Evolutionary conservation across 2,329 filamentous ascomycete genomes (phyloP).

Genomic region (Aspergillus tubingensis): DNA sequence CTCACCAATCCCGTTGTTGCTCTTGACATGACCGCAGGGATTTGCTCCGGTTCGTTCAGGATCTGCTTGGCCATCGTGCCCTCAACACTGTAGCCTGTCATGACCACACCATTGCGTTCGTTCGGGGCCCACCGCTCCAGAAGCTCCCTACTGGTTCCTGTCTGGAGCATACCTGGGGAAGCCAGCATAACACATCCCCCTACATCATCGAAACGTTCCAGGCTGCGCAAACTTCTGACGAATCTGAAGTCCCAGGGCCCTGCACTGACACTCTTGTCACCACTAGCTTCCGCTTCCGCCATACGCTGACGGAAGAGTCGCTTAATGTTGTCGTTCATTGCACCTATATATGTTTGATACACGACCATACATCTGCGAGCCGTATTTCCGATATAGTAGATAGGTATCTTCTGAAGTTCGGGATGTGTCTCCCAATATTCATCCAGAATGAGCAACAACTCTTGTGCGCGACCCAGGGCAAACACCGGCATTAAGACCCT

Average conservation of each 20-base stretch:
- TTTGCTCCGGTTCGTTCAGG: slow-evolving; percentile 90
- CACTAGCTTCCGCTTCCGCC: slow-evolving; percentile 81
- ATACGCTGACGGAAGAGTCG: slow-evolving; percentile 89
- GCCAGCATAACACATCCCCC: slow-evolving; percentile 97
- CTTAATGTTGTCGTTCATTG: slow-evolving; percentile 99
- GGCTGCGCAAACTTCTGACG: slow-evolving; percentile 84
- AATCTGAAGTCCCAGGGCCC: slow-evolving; percentile 97
- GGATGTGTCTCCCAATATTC: slow-evolving; percentile 93
- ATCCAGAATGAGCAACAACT: slow-evolving; percentile 89
- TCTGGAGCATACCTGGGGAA: slow-evolving; percentile 97
- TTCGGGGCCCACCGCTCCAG: slow-evolving; percentile 95
- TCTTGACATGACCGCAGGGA: slow-evolving; percentile 88
- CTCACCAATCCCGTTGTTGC: slow-evolving; percentile 54
- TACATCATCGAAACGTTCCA: slow-evolving; percentile 94
- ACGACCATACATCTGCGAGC: slow-evolving; percentile 97
- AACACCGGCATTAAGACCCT: slow-evolving; percentile 94
- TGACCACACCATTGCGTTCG: slow-evolving; percentile 95
- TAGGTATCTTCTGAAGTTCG: slow-evolving; percentile 86
- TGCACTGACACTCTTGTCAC: slow-evolving; percentile 67
- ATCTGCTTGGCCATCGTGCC: slow-evolving; percentile 98
- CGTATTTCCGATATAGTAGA: slow-evolving; percentile 96
- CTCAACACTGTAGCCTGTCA: slow-evolving; percentile 97
- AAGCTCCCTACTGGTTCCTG: slow-evolving; percentile 87
- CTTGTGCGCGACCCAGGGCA: slow-evolving; percentile 88
- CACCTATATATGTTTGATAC: slow-evolving; percentile 96